These are phyloP conservation scores for Begonia fuchsioides DNA, from an alignment of 306 rosid genomes.

Conservation along the genomic window DNA sequence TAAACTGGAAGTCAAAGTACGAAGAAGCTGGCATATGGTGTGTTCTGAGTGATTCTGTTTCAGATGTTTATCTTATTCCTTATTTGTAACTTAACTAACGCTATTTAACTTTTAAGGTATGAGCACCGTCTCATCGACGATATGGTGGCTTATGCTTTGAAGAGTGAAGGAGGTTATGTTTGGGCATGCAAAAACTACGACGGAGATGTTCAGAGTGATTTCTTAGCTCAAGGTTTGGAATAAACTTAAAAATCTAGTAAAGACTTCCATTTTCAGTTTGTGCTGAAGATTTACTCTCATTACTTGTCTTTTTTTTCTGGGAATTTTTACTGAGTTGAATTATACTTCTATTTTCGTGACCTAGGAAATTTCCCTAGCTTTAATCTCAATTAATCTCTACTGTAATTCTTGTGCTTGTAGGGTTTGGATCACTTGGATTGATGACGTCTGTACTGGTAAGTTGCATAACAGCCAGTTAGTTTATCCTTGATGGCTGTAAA, in stretches of 20 bases:
- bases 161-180: conserved; percentile 98
- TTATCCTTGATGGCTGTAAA: not conserved
- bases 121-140: conserved; percentile 99
- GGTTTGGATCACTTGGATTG: conserved; percentile 97
- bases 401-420: conserved; percentile 24
- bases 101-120: conserved; percentile 48
- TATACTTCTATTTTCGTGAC: conserved; percentile 1
- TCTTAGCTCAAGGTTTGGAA: conserved; percentile 90
- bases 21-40: conserved; percentile 97
- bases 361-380: not conserved
- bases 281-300: not conserved
- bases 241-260: not conserved
- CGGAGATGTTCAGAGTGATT: conserved; percentile 98
- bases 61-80: conserved; percentile 5
- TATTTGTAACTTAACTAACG: conserved; percentile 8
- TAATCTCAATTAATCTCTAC: conserved; percentile 10
- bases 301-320: not conserved
- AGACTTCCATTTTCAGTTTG: not conserved
- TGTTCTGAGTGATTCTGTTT: conserved; percentile 11
- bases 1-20: conserved; percentile 77
- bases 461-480: not conserved
- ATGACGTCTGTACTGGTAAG: conserved; percentile 97
- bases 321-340: not conserved
- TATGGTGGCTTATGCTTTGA: conserved; percentile 95
- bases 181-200: conserved; percentile 99